Percentiles rank a stretch among this genome's conserved stretches.
These are phyloP conservation scores for Musa balbisiana DNA, from an alignment of 202 grass and related monocot species.

Conservation along the genomic window DNA sequence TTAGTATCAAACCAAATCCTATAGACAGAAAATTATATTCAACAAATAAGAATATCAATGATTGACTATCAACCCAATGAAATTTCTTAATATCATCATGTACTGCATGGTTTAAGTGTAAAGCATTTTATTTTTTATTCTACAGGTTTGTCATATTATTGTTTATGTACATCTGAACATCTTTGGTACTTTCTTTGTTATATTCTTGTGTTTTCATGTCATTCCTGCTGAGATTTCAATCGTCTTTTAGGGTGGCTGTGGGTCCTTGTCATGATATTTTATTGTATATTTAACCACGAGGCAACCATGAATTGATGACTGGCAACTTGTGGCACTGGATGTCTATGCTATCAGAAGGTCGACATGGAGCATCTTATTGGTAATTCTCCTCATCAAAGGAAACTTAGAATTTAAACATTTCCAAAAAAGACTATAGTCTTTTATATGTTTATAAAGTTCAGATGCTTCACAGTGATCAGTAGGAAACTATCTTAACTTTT, in stretches of 20 bases:
- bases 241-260: neutral
- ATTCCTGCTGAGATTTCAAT: neutral
- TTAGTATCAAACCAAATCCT: neutral
- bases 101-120: neutral
- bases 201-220: neutral
- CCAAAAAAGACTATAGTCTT: no score
- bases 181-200: neutral
- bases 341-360: neutral
- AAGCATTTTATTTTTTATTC: neutral
- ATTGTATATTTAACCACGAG: neutral
- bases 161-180: neutral
- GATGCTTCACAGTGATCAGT: neutral
- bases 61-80: neutral
- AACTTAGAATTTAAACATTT: neutral
- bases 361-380: conserved; percentile 3
- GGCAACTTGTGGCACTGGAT: neutral
- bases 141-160: neutral
- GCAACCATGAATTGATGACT: neutral
- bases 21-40: neutral
- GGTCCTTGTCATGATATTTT: neutral
- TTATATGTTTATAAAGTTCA: neutral
- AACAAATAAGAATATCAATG: neutral
- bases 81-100: neutral
- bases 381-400: neutral
- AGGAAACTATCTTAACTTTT: neutral